These are phyloP conservation scores for Gaultheria prostrata DNA, from an alignment of 148 eudicot species.

Conservation along the genomic window DNA sequence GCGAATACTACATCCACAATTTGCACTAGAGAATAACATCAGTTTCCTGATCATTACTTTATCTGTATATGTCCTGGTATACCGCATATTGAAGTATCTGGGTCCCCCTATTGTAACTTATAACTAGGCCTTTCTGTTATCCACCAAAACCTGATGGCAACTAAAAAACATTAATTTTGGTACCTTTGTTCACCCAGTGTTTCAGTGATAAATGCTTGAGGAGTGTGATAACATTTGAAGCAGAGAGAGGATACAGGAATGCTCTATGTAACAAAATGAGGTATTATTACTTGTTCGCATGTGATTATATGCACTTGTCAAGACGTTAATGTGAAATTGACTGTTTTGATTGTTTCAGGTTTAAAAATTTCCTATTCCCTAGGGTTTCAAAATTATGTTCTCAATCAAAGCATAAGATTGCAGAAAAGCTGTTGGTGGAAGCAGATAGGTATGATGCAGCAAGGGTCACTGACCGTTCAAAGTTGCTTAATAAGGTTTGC, in stretches of 20 bases:
- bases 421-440: constrained; percentile 49
- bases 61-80: background rate
- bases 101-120: background rate
- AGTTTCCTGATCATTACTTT: background rate
- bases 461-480: constrained; percentile 34
- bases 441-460: constrained; percentile 44
- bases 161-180: constrained; percentile 9
- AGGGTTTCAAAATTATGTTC: constrained; percentile 48
- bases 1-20: background rate
- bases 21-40: background rate
- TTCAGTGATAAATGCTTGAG: constrained; percentile 48
- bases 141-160: background rate
- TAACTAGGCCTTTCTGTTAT: constrained; percentile 8
- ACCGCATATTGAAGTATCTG: background rate
- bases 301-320: background rate
- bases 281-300: constrained; percentile 29
- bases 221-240: constrained; percentile 42
- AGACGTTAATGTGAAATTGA: background rate
- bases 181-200: constrained; percentile 35
- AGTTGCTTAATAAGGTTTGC: constrained; percentile 48
- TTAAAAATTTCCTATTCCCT: constrained; percentile 39
- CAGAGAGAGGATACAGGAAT: constrained; percentile 51
- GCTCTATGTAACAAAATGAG: constrained; percentile 50
- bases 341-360: constrained; percentile 46
- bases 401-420: constrained; percentile 66